Base-by-base conservation (phyloP, 2,329 filamentous ascomycete genomes). In the Colletotrichum phormii region DNA sequence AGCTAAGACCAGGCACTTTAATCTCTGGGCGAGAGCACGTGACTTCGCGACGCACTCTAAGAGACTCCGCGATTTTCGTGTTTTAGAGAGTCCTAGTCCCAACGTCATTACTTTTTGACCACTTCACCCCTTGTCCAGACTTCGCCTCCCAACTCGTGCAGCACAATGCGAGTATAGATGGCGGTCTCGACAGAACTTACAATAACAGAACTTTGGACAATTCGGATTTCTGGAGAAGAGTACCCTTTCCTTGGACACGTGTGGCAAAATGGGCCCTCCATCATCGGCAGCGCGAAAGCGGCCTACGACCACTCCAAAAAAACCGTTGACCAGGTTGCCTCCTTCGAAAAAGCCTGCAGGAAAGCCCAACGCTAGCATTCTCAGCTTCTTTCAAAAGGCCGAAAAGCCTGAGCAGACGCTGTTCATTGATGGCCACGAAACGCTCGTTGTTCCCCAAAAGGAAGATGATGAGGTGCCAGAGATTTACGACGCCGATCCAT, bases 301-400 rank as follows among this genome's bases (percentile, higher is more conserved):
- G 35, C 31, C 65, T 13, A 75, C 74, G 35, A 42, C 65, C 13
- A 75, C 74, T 18, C 74, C 74, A n/a, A 73, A 72, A 54, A 75
- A 70, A 66, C 61, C 61, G 12, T 46, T 65, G 12, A 55, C 57
- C 29, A 74, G 61, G 55, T n/a, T 65, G 18, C 62, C 63, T 11
- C 46, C 63, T 18, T 35, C 72, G 2, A 83, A 82, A 75, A 84
- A 81, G 63, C 78, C 84, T 4, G 76, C 77, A 9, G 42, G 42
- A 24, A 84, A 83, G 51, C 83, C 84, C 0, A 94, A 94, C 77
- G 85, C 86, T 7, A 94, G 91, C 75, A 94, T 95, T 37, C 82
- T 94, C 15, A 94, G 83, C 75, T 95, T 94, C 80, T 95, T 95
- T 79, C 91, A 93, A 78, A 95, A 94, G 78, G 86, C 89, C 0